Base-by-base conservation (phyloP, 2,329 filamentous ascomycete genomes). In the Aspergillus floridensis region DNA sequence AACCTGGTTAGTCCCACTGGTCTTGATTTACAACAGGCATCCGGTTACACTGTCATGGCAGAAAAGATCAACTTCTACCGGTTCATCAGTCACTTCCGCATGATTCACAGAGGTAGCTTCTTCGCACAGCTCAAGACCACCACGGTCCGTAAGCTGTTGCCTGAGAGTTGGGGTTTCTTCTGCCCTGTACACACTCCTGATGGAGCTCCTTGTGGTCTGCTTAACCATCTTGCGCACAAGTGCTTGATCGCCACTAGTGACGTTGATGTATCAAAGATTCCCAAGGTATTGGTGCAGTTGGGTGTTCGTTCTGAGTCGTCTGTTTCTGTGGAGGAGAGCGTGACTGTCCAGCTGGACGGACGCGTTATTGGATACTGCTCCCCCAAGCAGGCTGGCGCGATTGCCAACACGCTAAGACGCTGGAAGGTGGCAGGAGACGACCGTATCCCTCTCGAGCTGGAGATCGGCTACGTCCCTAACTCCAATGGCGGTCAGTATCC, bases 1-100 rank as follows among this genome's bases (percentile, higher is more conserved):
- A 99, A 99, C 70, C 80, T 99, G 49, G 87, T 92, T 70, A 96
- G 91, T 80, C 88, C 91, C 14, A 96, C 91, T 31, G 95, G 95
- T 65, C 83, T 99, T 46, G 95, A 99, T 82, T 77, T 97, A 70
- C 95, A 98, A 73, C 95, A 99, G 76, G 88, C 89, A 0, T 95
- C 93, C 12, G 95, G 95, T 63, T 99, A 96, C 76, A 96, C 92
- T 0, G 92, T 99, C 53, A 93, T 98, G 54, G 95, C 95, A 2
- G 95, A 99, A 75, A 98, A 98, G 83, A 93, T 99, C 74, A 99
- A 99, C 80, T 99, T 98, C 75, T 87, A 96, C 71, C 91, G 95
- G 70, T 99, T 98, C 80, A 96, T 99, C 79, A 95, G 91, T 76
- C 95, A 99, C 77, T 99, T 99, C 84, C 90, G 95, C 66, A 97